These are phyloP conservation scores for Cordyceps cateniannulata DNA, from an alignment of 2,329 filamentous ascomycete species.

Conservation along the genomic window DNA sequence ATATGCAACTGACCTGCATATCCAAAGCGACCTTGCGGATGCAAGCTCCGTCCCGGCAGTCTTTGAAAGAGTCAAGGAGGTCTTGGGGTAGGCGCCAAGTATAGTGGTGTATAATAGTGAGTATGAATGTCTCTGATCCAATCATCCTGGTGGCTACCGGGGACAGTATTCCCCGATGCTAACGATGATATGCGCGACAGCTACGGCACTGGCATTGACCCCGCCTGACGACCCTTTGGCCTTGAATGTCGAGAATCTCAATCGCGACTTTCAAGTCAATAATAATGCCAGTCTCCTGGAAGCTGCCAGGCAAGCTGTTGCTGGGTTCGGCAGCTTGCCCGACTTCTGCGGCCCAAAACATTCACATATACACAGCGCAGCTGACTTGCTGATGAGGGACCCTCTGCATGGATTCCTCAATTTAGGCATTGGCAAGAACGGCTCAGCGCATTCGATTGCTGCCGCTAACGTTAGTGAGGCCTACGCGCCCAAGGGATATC, in stretches of 20 bases:
- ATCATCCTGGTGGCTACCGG: not conserved
- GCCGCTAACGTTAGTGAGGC: not conserved
- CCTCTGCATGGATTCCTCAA: not conserved
- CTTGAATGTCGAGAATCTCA: not conserved
- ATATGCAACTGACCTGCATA: conserved; percentile 7
- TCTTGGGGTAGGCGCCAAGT: not conserved
- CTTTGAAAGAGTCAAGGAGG: not conserved
- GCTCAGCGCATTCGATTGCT: not conserved
- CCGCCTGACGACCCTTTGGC: not conserved
- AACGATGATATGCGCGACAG: not conserved
- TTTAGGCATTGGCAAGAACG: not conserved
- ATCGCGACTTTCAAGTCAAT: not conserved
- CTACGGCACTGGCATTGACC: not conserved
- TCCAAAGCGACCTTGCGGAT: conserved; percentile 3
- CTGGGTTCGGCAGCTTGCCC: not conserved
- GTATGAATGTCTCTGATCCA: not conserved
- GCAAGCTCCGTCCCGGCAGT: not conserved
- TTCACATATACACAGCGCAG: not conserved
- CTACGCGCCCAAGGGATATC: not conserved
- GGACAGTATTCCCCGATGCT: not conserved
- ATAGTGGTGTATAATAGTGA: not conserved
- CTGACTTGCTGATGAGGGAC: not conserved
- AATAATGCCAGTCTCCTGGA: not conserved
- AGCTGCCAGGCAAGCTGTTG: not conserved
- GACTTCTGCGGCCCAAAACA: not conserved